Conservation (phyloP, 768 basidiomycete species). For the Kockovaella imperatae region DNA sequence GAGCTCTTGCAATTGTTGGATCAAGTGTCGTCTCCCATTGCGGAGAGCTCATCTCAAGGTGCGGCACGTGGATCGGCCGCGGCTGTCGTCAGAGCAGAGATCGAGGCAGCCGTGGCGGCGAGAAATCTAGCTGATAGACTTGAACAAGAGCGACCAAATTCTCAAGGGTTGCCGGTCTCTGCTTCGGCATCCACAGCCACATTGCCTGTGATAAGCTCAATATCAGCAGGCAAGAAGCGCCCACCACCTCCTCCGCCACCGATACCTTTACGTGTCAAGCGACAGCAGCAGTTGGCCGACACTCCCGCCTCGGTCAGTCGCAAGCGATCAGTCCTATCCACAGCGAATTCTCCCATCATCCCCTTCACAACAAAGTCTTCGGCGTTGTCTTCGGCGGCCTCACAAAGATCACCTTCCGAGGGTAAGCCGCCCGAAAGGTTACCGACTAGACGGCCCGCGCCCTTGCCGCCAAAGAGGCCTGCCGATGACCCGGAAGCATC, state of each 20-base stretch:
- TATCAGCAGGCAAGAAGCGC: not conserved
- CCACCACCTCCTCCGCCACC: slow-evolving; percentile 14
- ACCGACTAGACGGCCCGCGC: slow-evolving; percentile 23
- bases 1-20: slow-evolving; percentile 25
- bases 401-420: slow-evolving; percentile 8
- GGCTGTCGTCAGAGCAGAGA: slow-evolving; percentile 2
- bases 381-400: not conserved
- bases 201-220: too few relatives aligned
- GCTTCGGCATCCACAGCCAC: too few relatives aligned
- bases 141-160: too few relatives aligned
- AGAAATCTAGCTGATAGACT: too few relatives aligned
- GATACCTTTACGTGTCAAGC: not conserved
- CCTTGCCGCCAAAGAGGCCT: slow-evolving; percentile 9
- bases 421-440: slow-evolving; percentile 5
- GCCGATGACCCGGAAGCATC: not conserved
- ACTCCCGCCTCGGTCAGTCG: slow-evolving; percentile 3
- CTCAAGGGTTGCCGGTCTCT: not conserved
- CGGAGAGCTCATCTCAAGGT: slow-evolving; percentile 22
- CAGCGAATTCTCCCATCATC: slow-evolving; percentile 23
- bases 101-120: not conserved
- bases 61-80: slow-evolving; percentile 11
- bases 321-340: slow-evolving; percentile 15
- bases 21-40: slow-evolving; percentile 6
- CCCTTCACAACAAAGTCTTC: slow-evolving; percentile 4
- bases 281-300: not conserved